Evolutionary conservation across 352 stramenopile genomes (phyloP).

Genomic region (Paralagenidium karlingii): DNA sequence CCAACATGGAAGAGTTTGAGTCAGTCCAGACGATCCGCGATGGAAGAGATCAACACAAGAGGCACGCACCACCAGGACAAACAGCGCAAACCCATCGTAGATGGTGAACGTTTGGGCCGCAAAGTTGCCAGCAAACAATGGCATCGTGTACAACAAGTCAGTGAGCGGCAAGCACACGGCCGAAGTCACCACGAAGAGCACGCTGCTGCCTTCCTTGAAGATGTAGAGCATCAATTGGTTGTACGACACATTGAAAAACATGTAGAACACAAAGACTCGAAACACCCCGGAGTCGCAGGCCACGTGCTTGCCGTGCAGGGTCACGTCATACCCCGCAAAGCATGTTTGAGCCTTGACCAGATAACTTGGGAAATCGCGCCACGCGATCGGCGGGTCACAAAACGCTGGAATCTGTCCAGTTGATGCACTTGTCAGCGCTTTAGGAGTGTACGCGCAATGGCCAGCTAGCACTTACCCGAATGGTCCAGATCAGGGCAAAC

Average conservation of each 20-base stretch:
- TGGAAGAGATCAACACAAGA: no score
- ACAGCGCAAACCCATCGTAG: conserved; percentile 81
- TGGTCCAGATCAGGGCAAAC: conserved; percentile 61
- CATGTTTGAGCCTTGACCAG: conserved; percentile 52
- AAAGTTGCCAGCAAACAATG: conserved; percentile 47
- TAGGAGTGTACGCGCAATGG: background rate
- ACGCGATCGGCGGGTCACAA: conserved; percentile 60
- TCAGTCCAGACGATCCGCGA: no score
- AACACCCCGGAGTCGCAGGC: conserved; percentile 57
- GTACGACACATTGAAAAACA: conserved; percentile 80
- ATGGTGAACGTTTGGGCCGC: conserved; percentile 70
- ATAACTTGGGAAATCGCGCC: conserved; percentile 53
- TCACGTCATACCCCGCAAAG: conserved; percentile 57
- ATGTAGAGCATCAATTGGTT: conserved; percentile 85
- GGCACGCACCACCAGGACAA: conserved; percentile 72
- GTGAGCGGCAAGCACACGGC: conserved; percentile 69
- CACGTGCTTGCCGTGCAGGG: conserved; percentile 43
- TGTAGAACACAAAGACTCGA: conserved; percentile 68
- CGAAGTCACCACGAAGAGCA: conserved; percentile 81
- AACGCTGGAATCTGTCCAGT: conserved; percentile 46
- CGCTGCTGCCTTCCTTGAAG: conserved; percentile 81
- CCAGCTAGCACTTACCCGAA: conserved; percentile 14
- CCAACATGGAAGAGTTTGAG: no score
- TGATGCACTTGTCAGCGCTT: no score
- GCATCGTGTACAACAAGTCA: conserved; percentile 77